Evolutionary conservation across 306 rosid genomes (phyloP).

Genomic region (Quercus parvula): DNA sequence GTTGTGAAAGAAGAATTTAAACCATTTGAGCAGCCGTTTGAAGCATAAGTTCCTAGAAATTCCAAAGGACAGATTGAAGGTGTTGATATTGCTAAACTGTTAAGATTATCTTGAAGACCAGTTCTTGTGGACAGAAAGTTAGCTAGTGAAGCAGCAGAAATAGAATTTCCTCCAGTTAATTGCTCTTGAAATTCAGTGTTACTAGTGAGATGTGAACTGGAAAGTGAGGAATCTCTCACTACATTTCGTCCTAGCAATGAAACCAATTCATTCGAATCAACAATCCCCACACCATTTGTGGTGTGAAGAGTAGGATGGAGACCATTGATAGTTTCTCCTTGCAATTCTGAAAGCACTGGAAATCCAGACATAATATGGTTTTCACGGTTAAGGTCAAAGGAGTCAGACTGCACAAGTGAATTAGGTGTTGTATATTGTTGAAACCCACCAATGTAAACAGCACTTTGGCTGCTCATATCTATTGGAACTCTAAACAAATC

Average conservation of each 20-base stretch:
- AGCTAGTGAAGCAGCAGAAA: conserved; percentile 40
- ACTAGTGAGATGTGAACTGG: conserved; percentile 26
- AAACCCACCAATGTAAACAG: conserved; percentile 31
- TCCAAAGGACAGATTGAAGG: conserved; percentile 34
- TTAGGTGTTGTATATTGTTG: conserved; percentile 37
- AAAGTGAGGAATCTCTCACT: conserved; percentile 30
- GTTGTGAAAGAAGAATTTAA: conserved; percentile 35
- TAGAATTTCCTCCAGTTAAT: conserved; percentile 27
- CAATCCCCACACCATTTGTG: conserved; percentile 19
- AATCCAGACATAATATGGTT: conserved; percentile 34
- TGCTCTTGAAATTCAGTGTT: conserved; percentile 40
- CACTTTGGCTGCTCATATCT: conserved; percentile 31
- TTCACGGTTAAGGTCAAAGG: conserved; percentile 48
- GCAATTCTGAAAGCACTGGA: conserved; percentile 40
- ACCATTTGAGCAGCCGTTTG: conserved; percentile 39
- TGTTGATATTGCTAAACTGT: conserved; percentile 33
- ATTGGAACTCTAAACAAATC: conserved; percentile 29
- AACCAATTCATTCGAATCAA: conserved; percentile 27
- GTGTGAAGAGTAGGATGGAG: conserved; percentile 22
- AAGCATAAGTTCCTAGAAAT: conserved; percentile 29
- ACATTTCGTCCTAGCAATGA: conserved; percentile 30
- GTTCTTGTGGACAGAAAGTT: conserved; percentile 39
- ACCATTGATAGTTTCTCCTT: conserved; percentile 23
- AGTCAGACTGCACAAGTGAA: conserved; percentile 41
- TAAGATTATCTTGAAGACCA: conserved; percentile 44